These are phyloP conservation scores for Przewalskia tangutica DNA, from an alignment of 257 asterid genomes.

Conservation along the genomic window DNA sequence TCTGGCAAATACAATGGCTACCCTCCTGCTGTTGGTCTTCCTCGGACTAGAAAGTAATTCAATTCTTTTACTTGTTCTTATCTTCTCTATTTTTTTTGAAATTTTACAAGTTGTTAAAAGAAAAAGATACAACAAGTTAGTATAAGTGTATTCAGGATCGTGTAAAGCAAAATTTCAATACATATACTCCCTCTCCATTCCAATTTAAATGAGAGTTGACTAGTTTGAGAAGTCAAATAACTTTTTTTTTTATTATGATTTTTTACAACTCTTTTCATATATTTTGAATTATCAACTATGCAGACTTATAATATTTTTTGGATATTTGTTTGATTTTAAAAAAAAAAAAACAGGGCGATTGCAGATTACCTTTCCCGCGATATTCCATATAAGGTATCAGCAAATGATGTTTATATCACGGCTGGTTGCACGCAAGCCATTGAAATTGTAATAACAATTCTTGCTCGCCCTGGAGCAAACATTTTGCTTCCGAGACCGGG, in stretches of 20 bases:
- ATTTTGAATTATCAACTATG: no score
- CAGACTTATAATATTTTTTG: background rate
- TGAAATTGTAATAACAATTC: conserved; percentile 44
- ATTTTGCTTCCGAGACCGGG: conserved; percentile 75
- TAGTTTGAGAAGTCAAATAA: no score
- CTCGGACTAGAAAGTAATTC: conserved; percentile 56
- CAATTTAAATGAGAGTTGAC: no score
- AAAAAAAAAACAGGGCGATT: conserved; percentile 39
- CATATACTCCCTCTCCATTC: no score
- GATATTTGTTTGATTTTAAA: background rate
- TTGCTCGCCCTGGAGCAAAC: conserved; percentile 59
- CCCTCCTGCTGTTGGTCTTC: conserved; percentile 76
- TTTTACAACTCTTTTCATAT: no score
- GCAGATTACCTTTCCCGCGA: conserved; percentile 62
- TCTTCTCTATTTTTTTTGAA: no score
- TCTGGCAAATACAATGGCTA: conserved; percentile 69
- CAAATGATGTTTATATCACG: conserved; percentile 61
- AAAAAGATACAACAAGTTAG: no score
- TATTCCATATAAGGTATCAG: conserved; percentile 39
- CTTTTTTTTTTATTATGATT: no score
- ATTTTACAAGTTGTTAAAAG: background rate
- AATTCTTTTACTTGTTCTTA: background rate
- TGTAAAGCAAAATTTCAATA: no score
- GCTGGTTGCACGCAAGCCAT: conserved; percentile 90
- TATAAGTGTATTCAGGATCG: no score